Base-by-base conservation (phyloP, 768 basidiomycete species). In the Austroboletus festivus region DNA sequence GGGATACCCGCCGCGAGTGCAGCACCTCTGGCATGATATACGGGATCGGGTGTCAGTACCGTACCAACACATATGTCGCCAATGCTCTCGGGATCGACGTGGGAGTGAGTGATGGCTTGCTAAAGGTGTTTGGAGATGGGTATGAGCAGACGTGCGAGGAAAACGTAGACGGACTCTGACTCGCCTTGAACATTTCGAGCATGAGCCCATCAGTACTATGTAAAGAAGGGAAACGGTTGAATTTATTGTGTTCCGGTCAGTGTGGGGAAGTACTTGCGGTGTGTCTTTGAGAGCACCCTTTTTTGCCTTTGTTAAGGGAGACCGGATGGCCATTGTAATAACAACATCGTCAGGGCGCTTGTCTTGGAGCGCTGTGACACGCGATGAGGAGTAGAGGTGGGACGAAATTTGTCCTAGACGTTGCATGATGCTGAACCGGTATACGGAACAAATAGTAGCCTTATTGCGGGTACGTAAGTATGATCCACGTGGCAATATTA, bases 41-140 rank as follows among this genome's bases (percentile, higher is more conserved):
- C 73, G 0, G 83, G 77, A 34, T 78, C 78, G 0, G 80, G 77
- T 0, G 84, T 77, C 33, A 88, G 73, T 8, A 88, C 86, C 5
- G 81, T 89, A 24, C 89, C 91, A 20, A 93, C 82, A 55, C 84
- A 85, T 44, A 93, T 83, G 58, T 91, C 90, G 7, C 81, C 82
- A 19, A 93, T 75, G 24, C 83, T 70, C 20, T 66, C 69, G 5
- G 86, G 86, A 51, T 88, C 78, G 37, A 92, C 71, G 13, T 73
- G 67, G 28, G 81, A 82, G 46, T 74, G 73, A 0, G 70, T 65
- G 44, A 88, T 73, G n/a, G 75, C 70, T 71, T 85, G 76, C 83
- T 87, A 55, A 11, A 38, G 26, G 19, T 13, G 37, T 38, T 34
- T 16, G 5, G 9, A 26, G 19, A 42, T 3, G 31, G 7, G 31